phyloP scores from a whole-genome alignment of 2,329 filamentous ascomycete genomes.

The Capronia americana region DNA sequence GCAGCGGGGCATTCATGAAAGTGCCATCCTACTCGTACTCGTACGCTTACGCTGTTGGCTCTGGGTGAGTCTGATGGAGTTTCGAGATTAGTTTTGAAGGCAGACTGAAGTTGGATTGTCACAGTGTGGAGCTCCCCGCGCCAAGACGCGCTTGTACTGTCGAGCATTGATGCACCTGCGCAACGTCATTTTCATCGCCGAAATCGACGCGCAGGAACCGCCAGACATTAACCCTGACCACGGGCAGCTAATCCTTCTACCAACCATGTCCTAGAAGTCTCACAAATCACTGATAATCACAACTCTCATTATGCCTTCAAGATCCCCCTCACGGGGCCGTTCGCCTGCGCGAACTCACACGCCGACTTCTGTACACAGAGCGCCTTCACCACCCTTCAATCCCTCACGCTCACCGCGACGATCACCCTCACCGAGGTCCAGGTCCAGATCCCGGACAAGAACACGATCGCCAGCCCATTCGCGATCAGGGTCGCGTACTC shows the following conservation, averaged over 20 bases:
- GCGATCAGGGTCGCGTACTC: slow-evolving; percentile 40
- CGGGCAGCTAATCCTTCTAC: background rate
- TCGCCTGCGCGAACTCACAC: slow-evolving; percentile 39
- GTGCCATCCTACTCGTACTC: background rate
- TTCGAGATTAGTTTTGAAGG: background rate
- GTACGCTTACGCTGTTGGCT: background rate
- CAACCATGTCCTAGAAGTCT: slow-evolving; percentile 1
- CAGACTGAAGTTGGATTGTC: background rate
- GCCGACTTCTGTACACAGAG: slow-evolving; percentile 33
- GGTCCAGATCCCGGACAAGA: slow-evolving; percentile 8
- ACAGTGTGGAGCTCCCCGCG: background rate
- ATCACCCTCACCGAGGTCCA: slow-evolving; percentile 42
- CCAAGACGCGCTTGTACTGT: background rate
- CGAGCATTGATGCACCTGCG: background rate
- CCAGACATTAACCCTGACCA: background rate
- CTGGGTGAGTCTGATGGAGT: background rate
- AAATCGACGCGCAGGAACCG: background rate
- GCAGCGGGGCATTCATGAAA: background rate
- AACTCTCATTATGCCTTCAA: slow-evolving; percentile 32
- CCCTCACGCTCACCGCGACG: slow-evolving; percentile 44
- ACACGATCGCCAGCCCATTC: slow-evolving; percentile 42
- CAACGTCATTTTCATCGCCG: background rate
- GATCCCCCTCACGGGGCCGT: slow-evolving; percentile 38
- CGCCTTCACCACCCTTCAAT: slow-evolving; percentile 31
- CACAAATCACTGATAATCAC: background rate